These are phyloP conservation scores for Phytopythium kandeliae DNA, from an alignment of 352 stramenopile species.

Conservation along the genomic window DNA sequence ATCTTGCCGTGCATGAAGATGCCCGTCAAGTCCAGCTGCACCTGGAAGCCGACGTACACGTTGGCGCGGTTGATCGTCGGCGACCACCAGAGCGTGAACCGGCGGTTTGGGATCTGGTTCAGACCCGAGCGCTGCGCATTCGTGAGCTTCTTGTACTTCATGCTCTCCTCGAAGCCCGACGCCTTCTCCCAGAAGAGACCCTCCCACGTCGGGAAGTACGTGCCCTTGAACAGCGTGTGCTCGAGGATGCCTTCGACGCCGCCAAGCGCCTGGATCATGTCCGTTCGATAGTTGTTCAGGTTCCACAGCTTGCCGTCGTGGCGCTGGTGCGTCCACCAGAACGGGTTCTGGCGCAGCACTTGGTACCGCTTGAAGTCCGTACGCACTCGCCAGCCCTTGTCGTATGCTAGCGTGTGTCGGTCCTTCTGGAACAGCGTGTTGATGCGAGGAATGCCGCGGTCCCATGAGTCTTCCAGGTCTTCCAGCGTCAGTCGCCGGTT, in stretches of 20 bases:
- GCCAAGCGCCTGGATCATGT: constrained; percentile 99
- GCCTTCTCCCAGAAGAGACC: constrained; percentile 99
- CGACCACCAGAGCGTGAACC: constrained; percentile 99
- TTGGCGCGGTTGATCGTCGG: constrained; percentile 99
- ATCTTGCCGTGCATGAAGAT: constrained; percentile 99
- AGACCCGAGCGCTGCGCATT: constrained; percentile 99
- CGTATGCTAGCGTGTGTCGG: constrained; percentile 98
- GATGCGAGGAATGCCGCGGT: constrained; percentile 96
- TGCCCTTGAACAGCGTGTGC: constrained; percentile 99
- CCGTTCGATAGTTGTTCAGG: constrained; percentile 99
- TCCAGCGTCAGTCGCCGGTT: constrained; percentile 98
- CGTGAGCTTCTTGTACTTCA: constrained; percentile 99
- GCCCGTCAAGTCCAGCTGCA: constrained; percentile 99
- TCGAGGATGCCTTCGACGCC: constrained; percentile 99
- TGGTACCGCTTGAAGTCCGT: constrained; percentile 99
- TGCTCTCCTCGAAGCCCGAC: constrained; percentile 91
- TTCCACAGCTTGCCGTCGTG: constrained; percentile 99
- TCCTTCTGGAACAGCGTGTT: constrained; percentile 98
- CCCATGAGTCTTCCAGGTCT: constrained; percentile 99
- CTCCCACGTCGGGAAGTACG: constrained; percentile 99
- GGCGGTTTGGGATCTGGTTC: constrained; percentile 99
- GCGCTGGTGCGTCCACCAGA: constrained; percentile 99
- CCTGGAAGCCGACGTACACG: constrained; percentile 99
- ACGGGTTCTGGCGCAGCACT: constrained; percentile 96
- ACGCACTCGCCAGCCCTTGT: constrained; percentile 98